Base-by-base conservation (phyloP, 2,329 filamentous ascomycete species). In the Penicillium sp. region DNA sequence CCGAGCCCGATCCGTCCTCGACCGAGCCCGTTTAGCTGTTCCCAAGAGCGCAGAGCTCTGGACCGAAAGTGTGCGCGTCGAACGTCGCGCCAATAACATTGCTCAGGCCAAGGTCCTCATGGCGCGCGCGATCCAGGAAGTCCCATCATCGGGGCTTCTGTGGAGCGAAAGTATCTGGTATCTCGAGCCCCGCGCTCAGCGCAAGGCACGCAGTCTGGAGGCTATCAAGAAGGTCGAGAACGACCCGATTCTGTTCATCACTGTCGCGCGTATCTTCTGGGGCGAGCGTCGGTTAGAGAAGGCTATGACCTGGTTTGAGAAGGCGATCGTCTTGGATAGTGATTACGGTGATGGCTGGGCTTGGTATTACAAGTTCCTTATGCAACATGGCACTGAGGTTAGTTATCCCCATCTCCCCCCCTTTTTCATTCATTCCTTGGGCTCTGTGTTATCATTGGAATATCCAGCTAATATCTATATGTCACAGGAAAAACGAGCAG, bases 161-260 rank as follows among this genome's bases (percentile, higher is more conserved):
- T 97, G 93, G 91, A 88, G 86, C 36, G 94, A 99, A 78, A 91
- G 91, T 64, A 97, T 99, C 73, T 96, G 93, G 91, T 84, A 96
- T 74, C 85, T 99, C 8, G 96, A 97, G 72, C 80, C 89, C 31
- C 88, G 94, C 50, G 96, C 94, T 36, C 92, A 97, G 74, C 89
- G 96, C 57, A 96, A 97, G 75, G 89, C 93, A 4, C 86, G 93
- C 59, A 90, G 89, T 55, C 81, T 97, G 45, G 94, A 97, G 77
- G 96, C 93, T 31, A 96, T 99, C 77, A 96, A 96, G 78, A 96
- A 96, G 75, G 91, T 96, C 6, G 94, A 97, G 72, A 94, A 92
- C 70, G 93, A 97, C 71, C 86, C 94, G 0, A 83, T 88, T 21
- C 82, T 99, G 4, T 96, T 97, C 71, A 89, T 96, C 35, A 93